These are phyloP conservation scores for Tuber umbilicatum DNA, from an alignment of 495 filamentous ascomycete species.

Conservation along the genomic window DNA sequence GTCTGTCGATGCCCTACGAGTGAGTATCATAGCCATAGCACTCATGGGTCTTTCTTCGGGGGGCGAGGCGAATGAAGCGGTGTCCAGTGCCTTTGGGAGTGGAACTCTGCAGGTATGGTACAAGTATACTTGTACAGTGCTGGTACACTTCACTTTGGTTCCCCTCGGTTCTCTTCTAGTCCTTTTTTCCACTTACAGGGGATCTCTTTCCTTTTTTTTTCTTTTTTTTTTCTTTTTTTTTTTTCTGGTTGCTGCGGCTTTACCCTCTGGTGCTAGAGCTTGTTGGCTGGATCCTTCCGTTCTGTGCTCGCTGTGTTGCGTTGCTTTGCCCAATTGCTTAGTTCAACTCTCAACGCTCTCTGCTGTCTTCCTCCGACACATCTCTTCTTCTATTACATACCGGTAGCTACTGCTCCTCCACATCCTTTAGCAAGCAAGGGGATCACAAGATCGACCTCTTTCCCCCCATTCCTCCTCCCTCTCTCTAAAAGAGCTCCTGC, in stretches of 20 bases:
- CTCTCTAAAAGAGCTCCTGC: constrained; percentile 5
- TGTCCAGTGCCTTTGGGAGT: neutral
- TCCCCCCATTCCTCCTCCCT: constrained; percentile 16
- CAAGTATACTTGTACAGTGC: neutral
- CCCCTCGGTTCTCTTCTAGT: neutral
- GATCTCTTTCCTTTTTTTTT: neutral
- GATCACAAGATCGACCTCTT: constrained; percentile 33
- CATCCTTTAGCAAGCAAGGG: constrained; percentile 4
- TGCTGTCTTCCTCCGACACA: neutral
- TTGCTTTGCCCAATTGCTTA: neutral
- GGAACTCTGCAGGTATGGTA: neutral
- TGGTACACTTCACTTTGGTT: neutral
- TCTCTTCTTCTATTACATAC: neutral
- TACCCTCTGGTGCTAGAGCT: neutral
- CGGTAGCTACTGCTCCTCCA: constrained; percentile 1
- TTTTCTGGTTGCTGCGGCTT: neutral
- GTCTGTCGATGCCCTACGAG: neutral
- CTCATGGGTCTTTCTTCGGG: neutral
- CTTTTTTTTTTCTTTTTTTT: neutral
- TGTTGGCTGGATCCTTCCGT: neutral
- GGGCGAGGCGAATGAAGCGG: neutral
- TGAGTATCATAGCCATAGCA: neutral
- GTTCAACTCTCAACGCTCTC: neutral
- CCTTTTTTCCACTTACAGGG: neutral
- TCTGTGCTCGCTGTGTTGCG: neutral